These are phyloP conservation scores for Plasmodium ovale DNA, from an alignment of 169 alveolate genomes.

Conservation along the genomic window DNA sequence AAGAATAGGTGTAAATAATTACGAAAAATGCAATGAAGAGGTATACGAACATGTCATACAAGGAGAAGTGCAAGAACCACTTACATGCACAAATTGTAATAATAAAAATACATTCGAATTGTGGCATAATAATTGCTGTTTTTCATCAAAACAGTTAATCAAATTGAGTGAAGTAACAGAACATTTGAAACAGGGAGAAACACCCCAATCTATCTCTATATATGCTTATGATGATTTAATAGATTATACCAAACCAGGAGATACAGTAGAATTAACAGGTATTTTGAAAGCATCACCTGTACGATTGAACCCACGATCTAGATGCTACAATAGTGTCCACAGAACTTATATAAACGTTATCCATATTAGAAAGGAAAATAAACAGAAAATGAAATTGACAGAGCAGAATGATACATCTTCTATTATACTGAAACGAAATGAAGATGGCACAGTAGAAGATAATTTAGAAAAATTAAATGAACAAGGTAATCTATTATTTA, in stretches of 20 bases:
- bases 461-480: conserved; percentile 71
- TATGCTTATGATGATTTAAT: conserved; percentile 97
- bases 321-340: conserved; percentile 93
- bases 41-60: conserved; percentile 91
- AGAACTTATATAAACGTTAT: conserved; percentile 96
- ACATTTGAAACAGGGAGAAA: conserved; percentile 94
- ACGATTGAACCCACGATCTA: conserved; percentile 91
- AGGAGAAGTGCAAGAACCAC: conserved; percentile 97
- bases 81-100: conserved; percentile 93
- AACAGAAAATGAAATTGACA: conserved; percentile 77
- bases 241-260: conserved; percentile 97
- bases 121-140: conserved; percentile 94
- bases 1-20: conserved; percentile 84
- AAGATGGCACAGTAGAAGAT: conserved; percentile 79
- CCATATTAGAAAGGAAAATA: conserved; percentile 84
- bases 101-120: conserved; percentile 93
- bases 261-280: conserved; percentile 97
- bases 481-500: conserved; percentile 78
- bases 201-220: conserved; percentile 91
- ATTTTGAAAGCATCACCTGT: conserved; percentile 95
- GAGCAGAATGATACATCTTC: conserved; percentile 72
- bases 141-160: conserved; percentile 95
- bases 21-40: conserved; percentile 89
- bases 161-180: conserved; percentile 96
- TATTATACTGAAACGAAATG: conserved; percentile 63